phyloP scores from a whole-genome alignment of 2,329 filamentous ascomycete species.

The Akanthomyces dipterigenus region DNA sequence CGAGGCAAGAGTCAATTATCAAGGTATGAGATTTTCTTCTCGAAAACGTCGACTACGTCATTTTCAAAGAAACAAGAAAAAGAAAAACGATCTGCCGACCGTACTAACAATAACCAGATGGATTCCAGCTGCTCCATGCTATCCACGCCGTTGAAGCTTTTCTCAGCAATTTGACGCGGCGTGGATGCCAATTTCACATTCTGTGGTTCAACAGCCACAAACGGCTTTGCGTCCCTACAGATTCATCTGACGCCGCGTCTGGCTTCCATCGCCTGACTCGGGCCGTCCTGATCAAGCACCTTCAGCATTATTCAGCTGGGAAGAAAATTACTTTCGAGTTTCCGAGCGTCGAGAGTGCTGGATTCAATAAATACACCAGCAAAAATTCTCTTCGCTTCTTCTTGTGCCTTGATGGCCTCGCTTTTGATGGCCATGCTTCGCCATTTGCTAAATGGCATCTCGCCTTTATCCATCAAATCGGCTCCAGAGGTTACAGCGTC shows the following conservation, averaged over 20 bases:
- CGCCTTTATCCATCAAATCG: not conserved
- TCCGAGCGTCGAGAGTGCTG: not conserved
- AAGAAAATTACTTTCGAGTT: conserved; percentile 4
- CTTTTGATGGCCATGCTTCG: not conserved
- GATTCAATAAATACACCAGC: not conserved
- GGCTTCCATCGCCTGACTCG: conserved; percentile 44
- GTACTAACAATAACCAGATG: conserved; percentile 30
- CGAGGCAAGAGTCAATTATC: conserved; percentile 58
- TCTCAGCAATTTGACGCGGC: conserved; percentile 49
- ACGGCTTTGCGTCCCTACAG: conserved; percentile 46
- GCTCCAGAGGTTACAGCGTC: not conserved
- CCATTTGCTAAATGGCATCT: conserved; percentile 2
- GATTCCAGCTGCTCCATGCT: conserved; percentile 66
- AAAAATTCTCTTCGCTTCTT: conserved; percentile 9
- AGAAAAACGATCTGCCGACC: not conserved
- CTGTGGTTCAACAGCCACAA: conserved; percentile 58
- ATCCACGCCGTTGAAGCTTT: conserved; percentile 63
- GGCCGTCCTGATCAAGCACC: conserved; percentile 57
- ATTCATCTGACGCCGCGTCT: conserved; percentile 9
- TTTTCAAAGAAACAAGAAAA: no score
- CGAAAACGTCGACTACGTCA: not conserved
- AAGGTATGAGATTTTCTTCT: conserved; percentile 28
- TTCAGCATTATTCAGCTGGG: conserved; percentile 26
- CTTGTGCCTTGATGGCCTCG: conserved; percentile 7
- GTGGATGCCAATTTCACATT: conserved; percentile 65